Evolutionary conservation across 31 red algal species (phyloP), one percentile per base, ranked within the genome.

Genomic region (Endocladia muricata): DNA sequence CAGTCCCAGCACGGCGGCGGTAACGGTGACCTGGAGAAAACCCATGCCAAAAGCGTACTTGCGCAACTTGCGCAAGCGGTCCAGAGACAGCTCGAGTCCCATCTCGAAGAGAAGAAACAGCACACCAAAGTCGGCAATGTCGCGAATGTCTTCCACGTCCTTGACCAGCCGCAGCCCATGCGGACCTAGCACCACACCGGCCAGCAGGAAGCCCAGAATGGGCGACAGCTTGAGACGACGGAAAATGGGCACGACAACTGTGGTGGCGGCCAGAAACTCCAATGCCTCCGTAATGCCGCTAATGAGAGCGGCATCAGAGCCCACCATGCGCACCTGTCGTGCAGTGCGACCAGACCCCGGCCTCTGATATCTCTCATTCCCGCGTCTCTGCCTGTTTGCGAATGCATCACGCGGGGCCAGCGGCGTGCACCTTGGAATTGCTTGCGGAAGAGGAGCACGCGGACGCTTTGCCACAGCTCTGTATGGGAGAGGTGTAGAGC

Each of bases 31-130:
- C 60, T 98, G 95, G 6, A 87, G 19, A 8, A 74, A 55, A n/a
- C 95, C 95, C 64, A 91, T 73, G 21, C 85, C 85, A 78, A 94
- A 94, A 4, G 79, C 86, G 56, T 91, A 87, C 63, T 91, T 94
- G 13, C 91, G 76, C 55, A 98, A 58, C 56, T 94, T 91, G 37
- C 86, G 40, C 3, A 98, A 69, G 54, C 91, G 65, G 59, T 94
- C 86, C 31, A 94, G 36, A 19, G 86, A 88, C 37, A 98, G 66
- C 63, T 98, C 95, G 30, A 98, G 77, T 39, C 95, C 95, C 90
- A 98, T 98, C 48, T 91, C 79, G 68, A 98, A 98, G 41, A 98
- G 86, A 47, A 98, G 64, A 37, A 98, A 94, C 25, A 98, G 70
- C 5, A 98, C 95, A 17, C 95, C 95, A 69, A 89, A 79, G 33